These are phyloP conservation scores for Exophiala viscosa DNA, from an alignment of 2,329 filamentous ascomycete species.

Conservation along the genomic window DNA sequence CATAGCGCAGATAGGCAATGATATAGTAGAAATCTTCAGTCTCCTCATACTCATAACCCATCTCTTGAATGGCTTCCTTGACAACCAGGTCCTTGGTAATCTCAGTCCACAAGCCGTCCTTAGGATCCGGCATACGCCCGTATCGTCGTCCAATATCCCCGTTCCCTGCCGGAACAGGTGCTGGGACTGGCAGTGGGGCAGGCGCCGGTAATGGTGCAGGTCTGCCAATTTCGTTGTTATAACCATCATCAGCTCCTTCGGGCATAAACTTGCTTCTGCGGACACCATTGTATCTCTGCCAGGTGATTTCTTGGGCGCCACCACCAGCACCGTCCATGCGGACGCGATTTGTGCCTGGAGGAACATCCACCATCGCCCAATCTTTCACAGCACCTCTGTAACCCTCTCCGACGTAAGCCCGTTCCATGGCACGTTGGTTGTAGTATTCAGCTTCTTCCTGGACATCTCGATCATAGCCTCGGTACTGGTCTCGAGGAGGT, in stretches of 20 bases:
- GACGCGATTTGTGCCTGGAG: conserved; percentile 77
- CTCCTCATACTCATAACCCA: conserved; percentile 87
- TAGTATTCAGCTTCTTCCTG: conserved; percentile 58
- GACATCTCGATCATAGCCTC: conserved; percentile 47
- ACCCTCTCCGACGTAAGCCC: conserved; percentile 68
- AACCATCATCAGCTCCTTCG: conserved; percentile 55
- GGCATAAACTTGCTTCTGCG: conserved; percentile 70
- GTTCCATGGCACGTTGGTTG: conserved; percentile 64
- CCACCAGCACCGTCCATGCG: conserved; percentile 75
- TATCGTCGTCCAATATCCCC: conserved; percentile 45
- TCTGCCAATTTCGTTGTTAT: conserved; percentile 53
- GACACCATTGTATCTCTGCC: conserved; percentile 75
- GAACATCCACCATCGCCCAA: conserved; percentile 81
- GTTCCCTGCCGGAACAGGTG: conserved; percentile 31
- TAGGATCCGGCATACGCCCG: conserved; percentile 35
- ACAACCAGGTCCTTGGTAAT: conserved; percentile 90
- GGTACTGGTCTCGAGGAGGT: conserved; percentile 36
- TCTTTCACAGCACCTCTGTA: conserved; percentile 69
- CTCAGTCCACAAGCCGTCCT: conserved; percentile 84
- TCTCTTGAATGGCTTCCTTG: conserved; percentile 77
- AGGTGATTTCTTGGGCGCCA: conserved; percentile 70
- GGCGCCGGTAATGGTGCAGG: conserved; percentile 29
- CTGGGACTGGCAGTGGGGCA: conserved; percentile 20
- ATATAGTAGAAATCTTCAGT: conserved; percentile 87
- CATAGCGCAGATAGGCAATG: conserved; percentile 83